Conservation (phyloP, 306 rosid genomes). For the Dalbergia oliveri region DNA sequence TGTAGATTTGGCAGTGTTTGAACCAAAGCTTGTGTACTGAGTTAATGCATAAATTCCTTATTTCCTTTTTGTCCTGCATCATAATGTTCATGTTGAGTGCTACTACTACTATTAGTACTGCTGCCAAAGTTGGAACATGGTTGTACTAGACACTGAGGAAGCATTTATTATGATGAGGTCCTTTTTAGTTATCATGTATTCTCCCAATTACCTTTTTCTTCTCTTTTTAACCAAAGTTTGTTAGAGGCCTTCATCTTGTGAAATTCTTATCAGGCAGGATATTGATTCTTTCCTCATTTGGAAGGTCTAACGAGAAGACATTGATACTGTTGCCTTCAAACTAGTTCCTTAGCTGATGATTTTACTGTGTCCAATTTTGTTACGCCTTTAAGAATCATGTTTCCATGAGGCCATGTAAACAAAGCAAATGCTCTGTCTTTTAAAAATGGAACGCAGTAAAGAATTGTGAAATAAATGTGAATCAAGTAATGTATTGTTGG, state of each 20-base stretch:
- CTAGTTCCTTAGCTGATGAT: too few species aligned
- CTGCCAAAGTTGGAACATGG: slow-evolving; percentile 31
- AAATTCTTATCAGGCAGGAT: too few species aligned
- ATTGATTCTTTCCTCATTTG: too few species aligned
- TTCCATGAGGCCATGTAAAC: too few species aligned
- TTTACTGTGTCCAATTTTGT: too few species aligned
- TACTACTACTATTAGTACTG: slow-evolving; percentile 14
- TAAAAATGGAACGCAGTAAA: slow-evolving; percentile 21
- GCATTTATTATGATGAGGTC: slow-evolving; percentile 50
- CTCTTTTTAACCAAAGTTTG: neutral
- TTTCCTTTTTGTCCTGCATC: slow-evolving; percentile 39
- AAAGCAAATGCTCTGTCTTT: too few species aligned
- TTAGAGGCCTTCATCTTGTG: too few species aligned
- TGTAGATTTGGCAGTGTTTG: slow-evolving; percentile 92
- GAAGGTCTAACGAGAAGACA: too few species aligned
- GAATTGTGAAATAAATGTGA: too few species aligned
- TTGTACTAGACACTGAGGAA: slow-evolving; percentile 46
- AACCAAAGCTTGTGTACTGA: slow-evolving; percentile 88
- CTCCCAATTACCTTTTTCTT: neutral
- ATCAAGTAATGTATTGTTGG: too few species aligned
- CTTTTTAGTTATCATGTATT: slow-evolving; percentile 39
- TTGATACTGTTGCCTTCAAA: too few species aligned
- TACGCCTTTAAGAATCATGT: neutral
- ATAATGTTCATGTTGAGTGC: slow-evolving; percentile 40
- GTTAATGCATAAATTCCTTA: slow-evolving; percentile 51